Conservation (phyloP, 352 stramenopile genomes). For the Phytophthora tentaculata region DNA sequence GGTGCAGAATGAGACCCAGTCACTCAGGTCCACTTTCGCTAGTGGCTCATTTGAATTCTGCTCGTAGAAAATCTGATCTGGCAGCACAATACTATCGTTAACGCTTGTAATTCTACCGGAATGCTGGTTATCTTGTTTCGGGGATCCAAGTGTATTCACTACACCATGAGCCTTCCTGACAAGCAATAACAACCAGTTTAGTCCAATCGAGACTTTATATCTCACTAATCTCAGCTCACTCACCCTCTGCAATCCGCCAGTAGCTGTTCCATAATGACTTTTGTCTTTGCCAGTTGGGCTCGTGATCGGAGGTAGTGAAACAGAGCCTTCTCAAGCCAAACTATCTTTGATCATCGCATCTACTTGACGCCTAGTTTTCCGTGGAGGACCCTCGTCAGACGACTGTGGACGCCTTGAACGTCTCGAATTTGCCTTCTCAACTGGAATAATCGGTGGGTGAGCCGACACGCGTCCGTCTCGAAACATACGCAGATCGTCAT, state of each 20-base stretch:
- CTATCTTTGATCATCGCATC: slow-evolving; percentile 31
- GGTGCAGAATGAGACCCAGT: slow-evolving; percentile 55
- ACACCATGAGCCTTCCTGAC: slow-evolving; percentile 20
- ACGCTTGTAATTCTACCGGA: slow-evolving; percentile 28
- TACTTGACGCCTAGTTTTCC: slow-evolving; percentile 19
- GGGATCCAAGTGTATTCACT: background rate
- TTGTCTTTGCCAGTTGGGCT: slow-evolving; percentile 43
- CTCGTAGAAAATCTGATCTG: slow-evolving; percentile 62
- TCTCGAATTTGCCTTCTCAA: slow-evolving; percentile 16
- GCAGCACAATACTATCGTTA: slow-evolving; percentile 30
- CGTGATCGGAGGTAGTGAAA: slow-evolving; percentile 46
- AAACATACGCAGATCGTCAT: slow-evolving; percentile 68
- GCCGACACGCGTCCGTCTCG: slow-evolving; percentile 34
- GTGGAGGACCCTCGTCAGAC: slow-evolving; percentile 23
- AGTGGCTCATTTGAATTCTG: slow-evolving; percentile 56
- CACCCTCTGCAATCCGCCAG: slow-evolving; percentile 56
- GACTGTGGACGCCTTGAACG: too few species aligned
- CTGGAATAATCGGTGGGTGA: slow-evolving; percentile 28
- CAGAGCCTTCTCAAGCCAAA: slow-evolving; percentile 13
- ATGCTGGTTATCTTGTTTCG: slow-evolving; percentile 44
- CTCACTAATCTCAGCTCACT: slow-evolving; percentile 13
- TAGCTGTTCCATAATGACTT: slow-evolving; percentile 47
- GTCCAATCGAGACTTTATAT: background rate
- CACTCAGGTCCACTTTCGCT: slow-evolving; percentile 49
- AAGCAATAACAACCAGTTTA: slow-evolving; percentile 20